phyloP scores from a whole-genome alignment of 768 basidiomycete species.

The Zangia roseola region DNA sequence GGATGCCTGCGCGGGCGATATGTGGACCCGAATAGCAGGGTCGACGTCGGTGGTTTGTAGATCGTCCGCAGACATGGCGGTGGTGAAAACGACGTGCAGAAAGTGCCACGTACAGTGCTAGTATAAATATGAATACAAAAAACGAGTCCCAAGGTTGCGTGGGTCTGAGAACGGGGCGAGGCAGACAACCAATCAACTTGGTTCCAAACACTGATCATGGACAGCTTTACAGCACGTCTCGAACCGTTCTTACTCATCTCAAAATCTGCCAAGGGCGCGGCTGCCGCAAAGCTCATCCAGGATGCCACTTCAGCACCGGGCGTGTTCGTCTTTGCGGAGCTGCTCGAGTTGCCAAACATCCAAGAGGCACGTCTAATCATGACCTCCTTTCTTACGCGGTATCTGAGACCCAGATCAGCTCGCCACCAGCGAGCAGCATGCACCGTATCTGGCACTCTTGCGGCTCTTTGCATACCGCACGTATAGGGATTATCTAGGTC shows the following conservation, averaged over 20 bases:
- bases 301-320: slow-evolving; percentile 88
- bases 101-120: slow-evolving; percentile 2
- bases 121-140: slow-evolving; percentile 8
- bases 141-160: slow-evolving; percentile 8
- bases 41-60: slow-evolving; percentile 29
- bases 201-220: slow-evolving; percentile 26
- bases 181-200: background rate
- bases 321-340: slow-evolving; percentile 89
- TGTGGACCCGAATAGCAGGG: slow-evolving; percentile 62
- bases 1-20: slow-evolving; percentile 79
- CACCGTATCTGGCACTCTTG: slow-evolving; percentile 61
- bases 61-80: slow-evolving; percentile 20
- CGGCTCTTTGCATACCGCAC: slow-evolving; percentile 91
- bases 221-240: slow-evolving; percentile 64
- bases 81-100: background rate
- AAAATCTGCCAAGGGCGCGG: slow-evolving; percentile 88
- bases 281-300: slow-evolving; percentile 83
- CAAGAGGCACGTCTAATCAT: slow-evolving; percentile 60
- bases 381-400: background rate
- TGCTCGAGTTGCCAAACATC: slow-evolving; percentile 80
- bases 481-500: slow-evolving; percentile 79
- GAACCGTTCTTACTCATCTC: slow-evolving; percentile 93
- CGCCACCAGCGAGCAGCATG: slow-evolving; percentile 58
- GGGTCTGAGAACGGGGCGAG: slow-evolving; percentile 12
- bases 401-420: slow-evolving; percentile 52